A percentile compares a stretch with the other conserved stretches of the same genome.
Evolutionary conservation across 257 asterid genomes (phyloP).

Genomic region (Solanum tarijense): DNA sequence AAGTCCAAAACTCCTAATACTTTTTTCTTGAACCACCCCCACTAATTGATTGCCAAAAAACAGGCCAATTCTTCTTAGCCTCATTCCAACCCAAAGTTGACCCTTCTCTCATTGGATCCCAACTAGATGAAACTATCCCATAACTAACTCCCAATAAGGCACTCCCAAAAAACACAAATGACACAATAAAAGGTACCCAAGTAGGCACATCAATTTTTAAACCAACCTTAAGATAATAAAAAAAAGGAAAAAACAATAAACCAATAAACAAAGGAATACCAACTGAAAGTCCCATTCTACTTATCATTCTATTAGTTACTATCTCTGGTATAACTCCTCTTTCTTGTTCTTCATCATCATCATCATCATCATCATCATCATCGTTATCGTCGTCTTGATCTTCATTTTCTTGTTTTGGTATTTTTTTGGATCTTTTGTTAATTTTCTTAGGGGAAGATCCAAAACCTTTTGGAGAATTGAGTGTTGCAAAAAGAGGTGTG

Average conservation of each 20-base stretch:
- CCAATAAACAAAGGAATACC: slow-evolving; percentile 82
- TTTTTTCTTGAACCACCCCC: slow-evolving; percentile 39
- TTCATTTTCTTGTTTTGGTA: slow-evolving; percentile 20
- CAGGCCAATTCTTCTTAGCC: slow-evolving; percentile 94
- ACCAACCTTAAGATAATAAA: slow-evolving; percentile 82
- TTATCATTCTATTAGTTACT: slow-evolving; percentile 90
- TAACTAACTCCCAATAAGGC: slow-evolving; percentile 83
- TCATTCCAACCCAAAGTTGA: slow-evolving; percentile 89
- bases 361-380: slow-evolving; percentile 18
- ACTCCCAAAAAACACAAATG: slow-evolving; percentile 78
- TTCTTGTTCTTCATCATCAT: slow-evolving; percentile 27
- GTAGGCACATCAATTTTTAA: slow-evolving; percentile 82
- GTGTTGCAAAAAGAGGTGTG: slow-evolving; percentile 43
- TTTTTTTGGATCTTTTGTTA: slow-evolving; percentile 36
- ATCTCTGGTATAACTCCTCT: slow-evolving; percentile 80
- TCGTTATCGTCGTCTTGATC: slow-evolving; percentile 32
- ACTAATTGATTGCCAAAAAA: slow-evolving; percentile 75
- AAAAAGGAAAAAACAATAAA: slow-evolving; percentile 76
- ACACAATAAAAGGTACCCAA: slow-evolving; percentile 84
- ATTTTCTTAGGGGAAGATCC: slow-evolving; percentile 55
- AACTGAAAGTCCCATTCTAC: slow-evolving; percentile 64
- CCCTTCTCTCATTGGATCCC: slow-evolving; percentile 97
- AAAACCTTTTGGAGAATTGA: slow-evolving; percentile 75
- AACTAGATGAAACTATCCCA: slow-evolving; percentile 93
- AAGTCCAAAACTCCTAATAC: slow-evolving; percentile 5